Base-by-base conservation (phyloP, 352 stramenopile genomes). In the Phytopythium aichiense region DNA sequence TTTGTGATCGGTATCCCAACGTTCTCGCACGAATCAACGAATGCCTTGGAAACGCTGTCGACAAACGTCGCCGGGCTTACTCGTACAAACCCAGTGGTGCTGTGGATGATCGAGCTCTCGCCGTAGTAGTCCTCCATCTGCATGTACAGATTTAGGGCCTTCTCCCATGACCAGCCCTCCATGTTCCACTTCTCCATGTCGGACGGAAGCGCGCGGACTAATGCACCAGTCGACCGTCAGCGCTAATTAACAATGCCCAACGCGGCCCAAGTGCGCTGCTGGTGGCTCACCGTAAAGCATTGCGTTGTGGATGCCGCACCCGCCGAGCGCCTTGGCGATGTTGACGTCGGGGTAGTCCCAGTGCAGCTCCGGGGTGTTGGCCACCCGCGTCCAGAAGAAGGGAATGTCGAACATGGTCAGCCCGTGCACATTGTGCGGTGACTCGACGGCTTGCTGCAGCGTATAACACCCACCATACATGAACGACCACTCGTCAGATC, bases 261-360 rank as follows among this genome's bases (percentile, higher is more conserved):
- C 23, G 30, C 22, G 13, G 20, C 12, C 37, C 28, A 20, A 15
- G 61, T 60, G 50, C 35, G 22, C 15, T 31, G 46, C 12, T 33
- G 33, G 46, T 9, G 7, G 9, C 48, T 31, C n/a, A 92, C 82
- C 78, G 46, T 97, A 96, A 20, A 97, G 81, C 91, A 96, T 97
- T 22, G 91, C 91, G 55, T 97, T 97, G 63, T 96, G 86, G 38
- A 96, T 89, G 9, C 91, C 91, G 64, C 84, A 96, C 37, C 90
- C 90, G 16, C 91, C 91, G 20, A 97, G 65, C 15, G 81, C 84
- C 56, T 93, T 92, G 31, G 84, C 88, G 18, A 97, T 68, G 52
- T 96, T 88, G 56, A 90, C 84, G 42, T 87, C 84, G 15, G 81
- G 79, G 43, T 93, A 90, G 38, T 86, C 70, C 84, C 84, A 95